Conservation (phyloP, 2,329 filamentous ascomycete species). For the Aspergillus nomiae region DNA sequence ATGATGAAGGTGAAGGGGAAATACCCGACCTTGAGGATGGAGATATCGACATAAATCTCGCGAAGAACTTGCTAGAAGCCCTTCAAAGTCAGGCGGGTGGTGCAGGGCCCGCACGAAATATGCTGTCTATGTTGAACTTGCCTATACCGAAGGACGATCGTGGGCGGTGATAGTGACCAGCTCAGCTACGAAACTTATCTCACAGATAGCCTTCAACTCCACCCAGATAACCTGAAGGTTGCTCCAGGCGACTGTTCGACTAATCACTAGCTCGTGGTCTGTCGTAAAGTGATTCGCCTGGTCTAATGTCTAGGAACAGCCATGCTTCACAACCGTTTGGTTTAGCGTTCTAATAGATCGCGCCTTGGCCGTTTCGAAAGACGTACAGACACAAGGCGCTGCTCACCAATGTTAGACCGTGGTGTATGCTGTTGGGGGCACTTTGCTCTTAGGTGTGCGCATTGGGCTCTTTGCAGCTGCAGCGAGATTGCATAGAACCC, state of each 20-base stretch:
- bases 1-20: constrained; percentile 19
- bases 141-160: constrained; percentile 75
- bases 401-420: no score
- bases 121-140: constrained; percentile 84
- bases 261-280: background rate
- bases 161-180: constrained; percentile 11
- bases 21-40: constrained; percentile 53
- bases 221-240: background rate
- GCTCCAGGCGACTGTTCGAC: background rate
- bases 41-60: constrained; percentile 81
- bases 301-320: background rate
- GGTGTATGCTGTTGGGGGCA: background rate
- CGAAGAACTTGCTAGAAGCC: constrained; percentile 86
- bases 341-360: background rate
- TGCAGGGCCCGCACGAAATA: constrained; percentile 82
- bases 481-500: background rate
- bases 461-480: background rate
- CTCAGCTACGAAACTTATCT: background rate
- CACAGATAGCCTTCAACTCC: no score
- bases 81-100: constrained; percentile 88
- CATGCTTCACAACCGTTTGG: background rate
- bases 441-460: background rate
- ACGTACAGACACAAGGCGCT: background rate
- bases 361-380: no score
- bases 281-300: background rate